Evolutionary conservation across 371 early-diverging fungal genomes (phyloP).

Genomic region (Entomophthora muscae): DNA sequence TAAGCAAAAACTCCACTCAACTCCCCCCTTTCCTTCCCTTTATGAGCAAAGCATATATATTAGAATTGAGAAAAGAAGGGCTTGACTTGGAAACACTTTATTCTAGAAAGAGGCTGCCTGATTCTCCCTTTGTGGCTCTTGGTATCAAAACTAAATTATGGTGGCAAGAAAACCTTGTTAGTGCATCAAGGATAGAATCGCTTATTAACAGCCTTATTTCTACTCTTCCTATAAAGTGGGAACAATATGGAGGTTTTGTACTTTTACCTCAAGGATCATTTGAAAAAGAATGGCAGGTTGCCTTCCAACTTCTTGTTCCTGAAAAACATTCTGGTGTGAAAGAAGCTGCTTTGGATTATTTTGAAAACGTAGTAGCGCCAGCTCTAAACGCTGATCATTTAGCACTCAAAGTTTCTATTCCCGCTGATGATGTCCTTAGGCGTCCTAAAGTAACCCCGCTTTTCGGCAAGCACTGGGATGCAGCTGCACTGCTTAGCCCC

Average conservation of each 20-base stretch:
- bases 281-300: constrained; percentile 2
- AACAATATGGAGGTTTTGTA: constrained; percentile 17
- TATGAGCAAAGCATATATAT: not conserved
- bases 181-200: not conserved
- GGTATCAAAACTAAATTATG: not conserved
- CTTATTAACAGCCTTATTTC: constrained; percentile 9
- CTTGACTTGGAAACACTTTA: not conserved
- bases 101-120: not conserved
- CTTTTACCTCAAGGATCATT: constrained; percentile 16
- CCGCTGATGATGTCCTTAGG: constrained; percentile 17
- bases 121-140: not conserved
- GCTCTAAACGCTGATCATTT: constrained; percentile 15
- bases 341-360: not conserved
- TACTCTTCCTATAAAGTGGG: constrained; percentile 19
- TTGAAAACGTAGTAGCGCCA: constrained; percentile 12
- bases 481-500: constrained; percentile 6
- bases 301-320: not conserved
- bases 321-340: not conserved
- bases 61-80: not conserved
- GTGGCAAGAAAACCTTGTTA: not conserved
- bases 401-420: constrained; percentile 18
- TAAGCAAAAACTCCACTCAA: too few relatives aligned
- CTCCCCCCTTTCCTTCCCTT: not conserved
- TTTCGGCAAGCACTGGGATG: not conserved
- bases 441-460: constrained; percentile 17